phyloP scores from a whole-genome alignment of 495 filamentous ascomycete species.

The Aspergillus incahuasiensis region DNA sequence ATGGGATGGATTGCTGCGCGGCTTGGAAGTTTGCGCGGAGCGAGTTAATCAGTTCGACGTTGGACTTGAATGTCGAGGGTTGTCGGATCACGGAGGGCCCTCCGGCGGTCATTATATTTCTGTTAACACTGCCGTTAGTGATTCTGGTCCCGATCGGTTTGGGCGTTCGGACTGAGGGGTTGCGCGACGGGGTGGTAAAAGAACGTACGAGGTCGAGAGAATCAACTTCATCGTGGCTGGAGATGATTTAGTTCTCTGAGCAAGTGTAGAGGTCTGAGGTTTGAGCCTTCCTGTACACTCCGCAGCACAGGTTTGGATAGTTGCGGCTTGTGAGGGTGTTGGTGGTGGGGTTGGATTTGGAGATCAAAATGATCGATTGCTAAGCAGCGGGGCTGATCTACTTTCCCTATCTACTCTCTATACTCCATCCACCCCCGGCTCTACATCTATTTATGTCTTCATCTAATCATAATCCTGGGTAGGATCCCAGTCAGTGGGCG shows the following conservation, averaged over 20 bases:
- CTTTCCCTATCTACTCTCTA: background rate
- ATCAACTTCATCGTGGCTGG: slow-evolving; percentile 63
- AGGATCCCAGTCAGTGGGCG: slow-evolving; percentile 59
- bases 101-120: slow-evolving; percentile 74
- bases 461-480: slow-evolving; percentile 46
- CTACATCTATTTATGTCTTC: background rate
- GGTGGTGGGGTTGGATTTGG: slow-evolving; percentile 1
- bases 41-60: slow-evolving; percentile 82
- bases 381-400: slow-evolving; percentile 18
- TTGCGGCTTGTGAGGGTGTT: background rate
- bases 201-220: slow-evolving; percentile 76
- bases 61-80: slow-evolving; percentile 69
- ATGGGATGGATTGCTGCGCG: slow-evolving; percentile 55
- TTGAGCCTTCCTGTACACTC: background rate
- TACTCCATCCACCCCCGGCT: background rate
- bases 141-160: slow-evolving; percentile 1
- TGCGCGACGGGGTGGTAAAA: slow-evolving; percentile 1
- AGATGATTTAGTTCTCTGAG: background rate
- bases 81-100: slow-evolving; percentile 77
- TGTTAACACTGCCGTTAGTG: slow-evolving; percentile 25
- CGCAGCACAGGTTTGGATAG: background rate
- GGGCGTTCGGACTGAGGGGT: background rate
- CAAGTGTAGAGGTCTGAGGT: background rate
- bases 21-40: slow-evolving; percentile 74
- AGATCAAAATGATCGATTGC: slow-evolving; percentile 15